Percentiles rank a stretch among this genome's conserved stretches.
phyloP scores from a whole-genome alignment of 352 stramenopile species.

The Halophytophthora polymorphica region DNA sequence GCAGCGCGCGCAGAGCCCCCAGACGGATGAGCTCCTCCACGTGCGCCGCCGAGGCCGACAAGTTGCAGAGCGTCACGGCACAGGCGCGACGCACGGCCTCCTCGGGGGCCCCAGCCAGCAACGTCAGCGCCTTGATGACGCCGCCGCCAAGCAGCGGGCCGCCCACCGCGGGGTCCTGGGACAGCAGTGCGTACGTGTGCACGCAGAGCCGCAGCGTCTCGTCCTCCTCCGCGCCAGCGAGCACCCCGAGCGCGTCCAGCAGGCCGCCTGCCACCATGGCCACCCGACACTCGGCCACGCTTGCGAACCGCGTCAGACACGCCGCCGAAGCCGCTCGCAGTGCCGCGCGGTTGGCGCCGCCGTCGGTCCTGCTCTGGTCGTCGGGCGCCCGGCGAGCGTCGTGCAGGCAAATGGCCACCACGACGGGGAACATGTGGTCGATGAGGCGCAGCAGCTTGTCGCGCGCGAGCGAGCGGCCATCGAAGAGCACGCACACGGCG shows the following conservation, averaged over 20 bases:
- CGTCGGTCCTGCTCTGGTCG: background rate
- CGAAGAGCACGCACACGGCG: slow-evolving; percentile 64
- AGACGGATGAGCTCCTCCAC: slow-evolving; percentile 87
- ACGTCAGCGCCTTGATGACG: slow-evolving; percentile 70
- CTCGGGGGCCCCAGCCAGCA: slow-evolving; percentile 63
- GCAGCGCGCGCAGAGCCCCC: slow-evolving; percentile 85
- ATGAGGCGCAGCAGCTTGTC: slow-evolving; percentile 40
- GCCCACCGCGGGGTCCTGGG: slow-evolving; percentile 42
- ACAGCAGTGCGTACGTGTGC: slow-evolving; percentile 62
- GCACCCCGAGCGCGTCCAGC: slow-evolving; percentile 42
- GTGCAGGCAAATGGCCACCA: slow-evolving; percentile 39
- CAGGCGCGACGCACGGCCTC: slow-evolving; percentile 66
- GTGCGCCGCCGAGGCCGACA: slow-evolving; percentile 87
- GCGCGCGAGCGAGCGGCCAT: slow-evolving; percentile 41
- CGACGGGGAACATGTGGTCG: slow-evolving; percentile 34
- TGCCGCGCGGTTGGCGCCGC: slow-evolving; percentile 1
- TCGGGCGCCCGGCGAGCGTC: background rate
- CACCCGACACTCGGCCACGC: slow-evolving; percentile 48
- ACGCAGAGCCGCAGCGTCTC: slow-evolving; percentile 62
- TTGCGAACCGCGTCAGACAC: slow-evolving; percentile 68
- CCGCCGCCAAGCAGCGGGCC: slow-evolving; percentile 46
- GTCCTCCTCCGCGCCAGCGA: slow-evolving; percentile 49
- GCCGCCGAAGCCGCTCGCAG: slow-evolving; percentile 51
- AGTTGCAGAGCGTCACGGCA: slow-evolving; percentile 91
- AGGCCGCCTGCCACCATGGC: slow-evolving; percentile 50